Evolutionary conservation across 139 green algal species (phyloP), one percentile per base, ranked within the genome.

Genomic region (Desmodesmus armatus): DNA sequence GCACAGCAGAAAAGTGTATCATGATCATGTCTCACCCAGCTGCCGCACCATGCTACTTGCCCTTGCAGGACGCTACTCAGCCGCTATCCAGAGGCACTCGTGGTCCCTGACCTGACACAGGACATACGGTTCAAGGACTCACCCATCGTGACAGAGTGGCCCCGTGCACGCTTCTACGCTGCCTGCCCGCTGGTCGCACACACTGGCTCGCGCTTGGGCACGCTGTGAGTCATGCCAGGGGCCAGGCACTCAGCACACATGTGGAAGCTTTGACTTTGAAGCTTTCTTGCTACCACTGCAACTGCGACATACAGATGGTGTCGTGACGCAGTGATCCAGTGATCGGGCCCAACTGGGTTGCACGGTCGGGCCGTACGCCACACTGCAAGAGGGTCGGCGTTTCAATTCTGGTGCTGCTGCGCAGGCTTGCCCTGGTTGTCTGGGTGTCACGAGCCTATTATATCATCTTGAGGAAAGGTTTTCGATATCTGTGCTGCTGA

Each of bases 111-210:
- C 41, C 55, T 87, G 58, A 55, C 69, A 23, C 69, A 76, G 41
- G 82, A 87, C 35, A 15, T 82, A 4, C 71, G 82, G 17, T 87
- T 87, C 72, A 82, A 76, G 41, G 72, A 87, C 72, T 87, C 55
- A 21, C 82, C 82, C 21, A 25, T 87, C 3, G 82, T 87, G 17
- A 41, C 39, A 5, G 72, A 39, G n/a, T 82, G 82, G 71, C 82
- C 82, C 15, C 41, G 77, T 58, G 71, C 43, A 41, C 60, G 82
- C 49, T 87, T 82, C 60, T 87, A 87, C 37, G 82, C 82, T 53
- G 82, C 71, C 5, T 55, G 25, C 23, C 82, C 82, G 25, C 58
- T 87, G 6, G 71, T 87, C 29, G 70, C 47, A 43, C 29, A 19
- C 25, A 62, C 51, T 31, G 58, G 58, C 43, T 9, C 47, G 55